Evolutionary conservation across 495 filamentous ascomycete genomes (phyloP).

Genomic region (Xylaria telfairii): DNA sequence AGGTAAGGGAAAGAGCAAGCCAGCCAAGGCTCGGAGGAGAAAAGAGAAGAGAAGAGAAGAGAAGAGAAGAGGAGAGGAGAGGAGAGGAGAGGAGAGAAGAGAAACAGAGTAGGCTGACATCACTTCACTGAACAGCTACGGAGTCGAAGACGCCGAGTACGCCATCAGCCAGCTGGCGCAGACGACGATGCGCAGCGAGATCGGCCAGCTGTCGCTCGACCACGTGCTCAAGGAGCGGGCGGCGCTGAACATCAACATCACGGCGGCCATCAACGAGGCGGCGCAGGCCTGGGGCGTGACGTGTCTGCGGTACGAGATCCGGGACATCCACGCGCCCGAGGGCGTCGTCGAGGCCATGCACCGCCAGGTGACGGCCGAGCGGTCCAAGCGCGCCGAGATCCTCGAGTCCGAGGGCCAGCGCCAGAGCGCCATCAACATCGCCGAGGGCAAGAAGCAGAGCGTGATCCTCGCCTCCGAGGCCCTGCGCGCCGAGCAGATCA

Average conservation of each 20-base stretch:
- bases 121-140: constrained; percentile 67
- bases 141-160: constrained; percentile 98
- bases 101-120: not conserved
- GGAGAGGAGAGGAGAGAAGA: not conserved
- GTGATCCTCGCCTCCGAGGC: constrained; percentile 96
- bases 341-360: constrained; percentile 97
- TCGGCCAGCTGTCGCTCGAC: constrained; percentile 93
- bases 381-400: constrained; percentile 96
- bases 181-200: constrained; percentile 98
- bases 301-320: constrained; percentile 95
- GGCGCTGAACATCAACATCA: constrained; percentile 95
- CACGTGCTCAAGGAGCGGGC: constrained; percentile 97
- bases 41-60: not conserved
- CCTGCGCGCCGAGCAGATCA: constrained; percentile 87
- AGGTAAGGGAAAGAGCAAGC: constrained; percentile 67
- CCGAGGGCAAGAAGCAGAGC: constrained; percentile 93
- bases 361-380: constrained; percentile 94
- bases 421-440: constrained; percentile 97
- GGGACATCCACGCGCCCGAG: constrained; percentile 95
- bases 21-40: not conserved
- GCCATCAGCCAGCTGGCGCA: constrained; percentile 97
- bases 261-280: constrained; percentile 96
- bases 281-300: constrained; percentile 95
- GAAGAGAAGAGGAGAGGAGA: not conserved
- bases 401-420: constrained; percentile 94